Percentiles rank a stretch among this genome's conserved stretches.
Conservation (phyloP, 768 basidiomycete species). For the Termitomyces sp. region DNA sequence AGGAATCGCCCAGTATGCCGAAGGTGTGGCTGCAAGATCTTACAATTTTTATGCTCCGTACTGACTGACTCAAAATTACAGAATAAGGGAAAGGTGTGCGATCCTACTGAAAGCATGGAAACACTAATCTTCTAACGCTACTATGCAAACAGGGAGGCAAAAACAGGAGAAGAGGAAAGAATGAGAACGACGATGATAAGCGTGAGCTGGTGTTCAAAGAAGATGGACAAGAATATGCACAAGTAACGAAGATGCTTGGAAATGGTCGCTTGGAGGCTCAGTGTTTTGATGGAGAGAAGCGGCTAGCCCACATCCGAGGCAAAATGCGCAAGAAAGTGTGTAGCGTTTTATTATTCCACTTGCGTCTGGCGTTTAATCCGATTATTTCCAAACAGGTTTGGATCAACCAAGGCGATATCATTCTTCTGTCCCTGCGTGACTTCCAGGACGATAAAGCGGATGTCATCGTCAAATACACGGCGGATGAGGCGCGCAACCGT, state of each 20-base stretch:
- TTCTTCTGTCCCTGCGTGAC: conserved; percentile 90
- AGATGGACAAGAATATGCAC: conserved; percentile 98
- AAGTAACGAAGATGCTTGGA: conserved; percentile 97
- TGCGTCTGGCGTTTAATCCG: conserved; percentile 3
- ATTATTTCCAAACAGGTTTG: conserved; percentile 66
- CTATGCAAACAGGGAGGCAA: conserved; percentile 76
- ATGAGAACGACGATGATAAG: conserved; percentile 99
- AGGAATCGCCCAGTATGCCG: conserved; percentile 33
- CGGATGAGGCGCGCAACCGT: conserved; percentile 87
- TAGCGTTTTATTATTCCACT: conserved; percentile 5
- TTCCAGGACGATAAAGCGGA: conserved; percentile 99
- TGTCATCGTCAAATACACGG: conserved; percentile 98
- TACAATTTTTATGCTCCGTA: conserved; percentile 9
- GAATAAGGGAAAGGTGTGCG: conserved; percentile 72
- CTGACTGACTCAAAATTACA: conserved; percentile 21
- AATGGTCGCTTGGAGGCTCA: conserved; percentile 95
- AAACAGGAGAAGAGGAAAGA: conserved; percentile 99
- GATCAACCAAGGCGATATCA: conserved; percentile 98
- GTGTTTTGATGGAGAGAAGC: conserved; percentile 98
- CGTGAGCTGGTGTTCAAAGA: conserved; percentile 98
- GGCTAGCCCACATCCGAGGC: conserved; percentile 95
- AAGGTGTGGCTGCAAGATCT: conserved; percentile 30
- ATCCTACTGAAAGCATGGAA: neutral
- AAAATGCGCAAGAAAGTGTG: conserved; percentile 99
- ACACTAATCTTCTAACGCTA: neutral